A percentile compares a stretch with the other conserved stretches of the same genome.
These are phyloP conservation scores for Azolla pinnata DNA, from an alignment of 75 land plant species.

Conservation along the genomic window DNA sequence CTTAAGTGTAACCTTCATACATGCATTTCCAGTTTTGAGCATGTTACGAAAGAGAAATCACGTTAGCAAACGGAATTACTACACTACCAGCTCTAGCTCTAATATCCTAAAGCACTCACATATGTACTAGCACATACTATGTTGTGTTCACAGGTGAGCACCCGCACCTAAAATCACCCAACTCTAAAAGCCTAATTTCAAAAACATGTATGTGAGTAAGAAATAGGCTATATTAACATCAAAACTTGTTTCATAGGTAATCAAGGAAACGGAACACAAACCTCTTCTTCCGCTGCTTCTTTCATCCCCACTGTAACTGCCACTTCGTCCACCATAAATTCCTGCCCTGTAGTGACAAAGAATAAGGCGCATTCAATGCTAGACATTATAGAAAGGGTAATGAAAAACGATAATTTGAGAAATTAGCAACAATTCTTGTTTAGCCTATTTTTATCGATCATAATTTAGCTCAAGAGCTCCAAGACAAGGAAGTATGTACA, in stretches of 20 bases:
- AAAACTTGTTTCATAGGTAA: neutral
- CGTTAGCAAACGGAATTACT: neutral
- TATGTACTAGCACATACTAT: too few relatives aligned
- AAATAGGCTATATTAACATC: neutral
- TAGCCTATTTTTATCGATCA: too few relatives aligned
- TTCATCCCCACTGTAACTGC: slow-evolving; percentile 44
- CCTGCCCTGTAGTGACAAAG: slow-evolving; percentile 32
- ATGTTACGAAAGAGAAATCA: too few relatives aligned
- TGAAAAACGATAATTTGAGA: neutral
- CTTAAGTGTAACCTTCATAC: neutral
- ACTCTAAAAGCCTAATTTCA: neutral
- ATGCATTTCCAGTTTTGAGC: too few relatives aligned
- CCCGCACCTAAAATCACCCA: too few relatives aligned
- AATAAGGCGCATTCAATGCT: slow-evolving; percentile 4
- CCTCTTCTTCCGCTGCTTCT: slow-evolving; percentile 47
- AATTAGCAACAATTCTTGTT: too few relatives aligned
- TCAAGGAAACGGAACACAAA: slow-evolving; percentile 21
- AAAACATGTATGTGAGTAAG: neutral
- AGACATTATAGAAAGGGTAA: neutral
- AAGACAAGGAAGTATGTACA: neutral
- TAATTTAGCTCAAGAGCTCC: neutral
- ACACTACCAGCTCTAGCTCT: neutral
- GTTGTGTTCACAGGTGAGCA: too few relatives aligned
- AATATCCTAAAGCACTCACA: too few relatives aligned
- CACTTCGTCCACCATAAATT: slow-evolving; percentile 33